Base-by-base conservation (phyloP, 805 yeast species). In the Ogataea nonfermentans region DNA sequence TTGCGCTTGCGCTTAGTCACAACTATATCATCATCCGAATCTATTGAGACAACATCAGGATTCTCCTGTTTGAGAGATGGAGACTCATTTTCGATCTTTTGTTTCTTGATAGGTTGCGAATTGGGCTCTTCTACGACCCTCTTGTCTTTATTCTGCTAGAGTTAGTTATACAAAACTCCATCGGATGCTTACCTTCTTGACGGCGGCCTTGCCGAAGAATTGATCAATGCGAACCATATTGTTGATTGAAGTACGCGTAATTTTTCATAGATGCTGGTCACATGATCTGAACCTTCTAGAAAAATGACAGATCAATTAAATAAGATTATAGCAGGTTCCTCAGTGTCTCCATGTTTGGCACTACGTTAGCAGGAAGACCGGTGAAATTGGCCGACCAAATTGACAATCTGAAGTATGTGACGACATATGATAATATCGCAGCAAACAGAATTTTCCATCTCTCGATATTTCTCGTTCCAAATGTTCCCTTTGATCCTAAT, bases 381-480 rank as follows among this genome's bases (percentile, higher is more conserved):
- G 70, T 72, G 9, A 66, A 61, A 29, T 32, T 70, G 26, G 84
- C 85, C 0, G 70, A 71, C 40, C 95, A 84, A 51, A 78, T 88
- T 5, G 91, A 81, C 26, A 67, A 73, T 7, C 71, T 74, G 43
- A 84, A 85, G 52, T 86, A 77, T 55, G 81, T 83, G 3, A 70
- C 84, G 33, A 71, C 66, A 24, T 76, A 85, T 19, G 72, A 73
- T 37, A 77, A 79, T 50, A 85, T 88, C 0, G 67, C 82, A 6
- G 73, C 56, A 4, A 55, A 53, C 12, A 46, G 71, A 32, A 71
- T 84, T 29, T 83, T 89, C 31, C 95, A 88, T 58, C 71, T 93
- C 27, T 84, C 95, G 1, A 68, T 93, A 4, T 93, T 93, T 59
- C 65, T 90, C 34, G 71, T 93, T 1, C 99, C 99, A 0, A 86